Percentiles rank a stretch among this genome's conserved stretches.
These are phyloP conservation scores for Diddensiella transvaalensis DNA, from an alignment of 805 yeast genomes.

Conservation along the genomic window DNA sequence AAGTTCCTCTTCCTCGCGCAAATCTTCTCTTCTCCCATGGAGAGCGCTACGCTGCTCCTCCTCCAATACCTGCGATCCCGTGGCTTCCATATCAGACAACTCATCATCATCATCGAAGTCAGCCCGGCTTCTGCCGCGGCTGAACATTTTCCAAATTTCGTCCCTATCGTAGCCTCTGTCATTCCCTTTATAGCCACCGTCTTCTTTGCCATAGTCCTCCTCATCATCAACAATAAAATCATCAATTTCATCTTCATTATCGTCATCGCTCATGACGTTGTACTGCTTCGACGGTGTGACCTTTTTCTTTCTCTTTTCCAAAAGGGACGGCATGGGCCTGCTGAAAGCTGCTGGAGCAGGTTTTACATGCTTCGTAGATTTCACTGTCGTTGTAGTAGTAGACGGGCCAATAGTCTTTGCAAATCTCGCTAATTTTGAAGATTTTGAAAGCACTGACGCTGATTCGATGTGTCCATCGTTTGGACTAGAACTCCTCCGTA, in stretches of 20 bases:
- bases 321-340: constrained; percentile 39
- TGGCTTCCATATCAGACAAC: constrained; percentile 80
- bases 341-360: constrained; percentile 47
- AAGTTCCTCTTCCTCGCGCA: constrained; percentile 48
- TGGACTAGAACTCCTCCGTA: constrained; percentile 4
- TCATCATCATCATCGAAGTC: constrained; percentile 43
- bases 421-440: not conserved
- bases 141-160: constrained; percentile 87
- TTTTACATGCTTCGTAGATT: not conserved
- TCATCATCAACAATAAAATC: constrained; percentile 43
- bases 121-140: constrained; percentile 54
- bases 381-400: not conserved
- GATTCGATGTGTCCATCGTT: not conserved
- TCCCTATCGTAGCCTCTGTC: constrained; percentile 62
- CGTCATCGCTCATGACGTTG: constrained; percentile 23
- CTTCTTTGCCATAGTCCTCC: constrained; percentile 47
- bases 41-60: constrained; percentile 73
- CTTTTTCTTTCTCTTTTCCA: constrained; percentile 39
- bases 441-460: not conserved
- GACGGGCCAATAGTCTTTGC: constrained; percentile 5
- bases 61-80: constrained; percentile 80
- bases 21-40: constrained; percentile 73
- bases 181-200: not conserved
- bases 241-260: constrained; percentile 41
- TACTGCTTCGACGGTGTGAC: constrained; percentile 15